Evolutionary conservation across 805 yeast genomes (phyloP).

Genomic region (Zygoascus biomembranicola): DNA sequence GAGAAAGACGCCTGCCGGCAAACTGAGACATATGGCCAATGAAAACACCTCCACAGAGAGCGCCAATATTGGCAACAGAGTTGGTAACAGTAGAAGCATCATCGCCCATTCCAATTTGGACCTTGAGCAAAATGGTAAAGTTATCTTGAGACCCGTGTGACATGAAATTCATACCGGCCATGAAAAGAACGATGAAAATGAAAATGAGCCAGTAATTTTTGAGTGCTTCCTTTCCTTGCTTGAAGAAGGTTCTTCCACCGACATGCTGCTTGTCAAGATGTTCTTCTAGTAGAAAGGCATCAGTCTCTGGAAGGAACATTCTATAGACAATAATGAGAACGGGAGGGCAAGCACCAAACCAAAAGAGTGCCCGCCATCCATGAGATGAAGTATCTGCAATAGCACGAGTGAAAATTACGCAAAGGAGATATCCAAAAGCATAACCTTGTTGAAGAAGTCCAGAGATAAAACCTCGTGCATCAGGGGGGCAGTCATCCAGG

Average conservation of each 20-base stretch:
- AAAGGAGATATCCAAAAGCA: conserved; percentile 60
- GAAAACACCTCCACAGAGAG: conserved; percentile 54
- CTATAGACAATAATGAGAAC: conserved; percentile 53
- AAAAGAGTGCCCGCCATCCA: conserved; percentile 63
- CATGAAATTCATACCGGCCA: conserved; percentile 65
- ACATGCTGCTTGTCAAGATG: conserved; percentile 12
- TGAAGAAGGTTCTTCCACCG: conserved; percentile 17
- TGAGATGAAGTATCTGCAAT: conserved; percentile 39
- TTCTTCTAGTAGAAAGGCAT: conserved; percentile 36
- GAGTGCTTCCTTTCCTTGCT: conserved; percentile 31
- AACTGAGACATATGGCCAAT: conserved; percentile 50
- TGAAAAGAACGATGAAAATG: conserved; percentile 47
- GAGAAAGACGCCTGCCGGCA: conserved; percentile 53
- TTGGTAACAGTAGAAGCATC: conserved; percentile 51
- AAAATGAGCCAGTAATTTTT: conserved; percentile 53
- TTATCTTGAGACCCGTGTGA: conserved; percentile 72
- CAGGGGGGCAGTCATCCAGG: conserved; percentile 53
- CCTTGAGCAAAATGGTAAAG: conserved; percentile 53
- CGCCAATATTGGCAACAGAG: conserved; percentile 59
- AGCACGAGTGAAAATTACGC: conserved; percentile 59
- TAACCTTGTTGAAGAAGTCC: conserved; percentile 79
- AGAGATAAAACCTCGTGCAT: conserved; percentile 52
- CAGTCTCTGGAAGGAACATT: conserved; percentile 51
- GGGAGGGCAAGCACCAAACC: conserved; percentile 69
- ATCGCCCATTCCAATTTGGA: conserved; percentile 40